Evolutionary conservation across 2,329 filamentous ascomycete genomes (phyloP).

Genomic region (Akanthomyces dipterigenus): DNA sequence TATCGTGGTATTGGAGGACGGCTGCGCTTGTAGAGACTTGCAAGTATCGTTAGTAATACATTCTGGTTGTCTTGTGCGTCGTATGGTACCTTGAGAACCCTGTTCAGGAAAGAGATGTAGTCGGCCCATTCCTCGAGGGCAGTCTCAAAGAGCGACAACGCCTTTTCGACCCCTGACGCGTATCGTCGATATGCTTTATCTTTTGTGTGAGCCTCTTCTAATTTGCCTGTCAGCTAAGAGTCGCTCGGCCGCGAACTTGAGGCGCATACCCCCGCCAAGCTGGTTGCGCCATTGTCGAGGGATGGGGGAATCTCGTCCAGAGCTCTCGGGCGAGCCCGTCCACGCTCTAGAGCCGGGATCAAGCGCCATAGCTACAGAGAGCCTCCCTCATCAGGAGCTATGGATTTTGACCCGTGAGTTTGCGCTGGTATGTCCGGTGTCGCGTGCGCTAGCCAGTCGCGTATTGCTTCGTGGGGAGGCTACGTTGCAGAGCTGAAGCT

Average conservation of each 20-base stretch:
- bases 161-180: conserved; percentile 79
- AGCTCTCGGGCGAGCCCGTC: conserved; percentile 72
- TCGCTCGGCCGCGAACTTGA: background rate
- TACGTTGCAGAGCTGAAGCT: conserved; percentile 16
- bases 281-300: conserved; percentile 71
- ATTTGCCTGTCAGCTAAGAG: background rate
- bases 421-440: background rate
- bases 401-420: conserved; percentile 7
- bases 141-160: conserved; percentile 84
- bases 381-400: conserved; percentile 11
- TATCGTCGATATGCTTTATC: conserved; percentile 79
- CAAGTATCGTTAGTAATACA: background rate
- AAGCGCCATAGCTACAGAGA: conserved; percentile 50
- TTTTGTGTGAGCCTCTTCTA: conserved; percentile 50
- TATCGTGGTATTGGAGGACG: conserved; percentile 62
- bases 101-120: conserved; percentile 94
- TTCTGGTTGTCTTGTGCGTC: background rate
- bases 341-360: conserved; percentile 51
- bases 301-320: conserved; percentile 71
- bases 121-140: conserved; percentile 97
- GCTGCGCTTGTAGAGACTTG: conserved; percentile 82
- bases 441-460: conserved; percentile 3
- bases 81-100: conserved; percentile 69
- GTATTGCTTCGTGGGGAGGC: conserved; percentile 14
- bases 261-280: conserved; percentile 63